Conservation (phyloP, 495 filamentous ascomycete species). For the Melanomma pulvis-pyrius region DNA sequence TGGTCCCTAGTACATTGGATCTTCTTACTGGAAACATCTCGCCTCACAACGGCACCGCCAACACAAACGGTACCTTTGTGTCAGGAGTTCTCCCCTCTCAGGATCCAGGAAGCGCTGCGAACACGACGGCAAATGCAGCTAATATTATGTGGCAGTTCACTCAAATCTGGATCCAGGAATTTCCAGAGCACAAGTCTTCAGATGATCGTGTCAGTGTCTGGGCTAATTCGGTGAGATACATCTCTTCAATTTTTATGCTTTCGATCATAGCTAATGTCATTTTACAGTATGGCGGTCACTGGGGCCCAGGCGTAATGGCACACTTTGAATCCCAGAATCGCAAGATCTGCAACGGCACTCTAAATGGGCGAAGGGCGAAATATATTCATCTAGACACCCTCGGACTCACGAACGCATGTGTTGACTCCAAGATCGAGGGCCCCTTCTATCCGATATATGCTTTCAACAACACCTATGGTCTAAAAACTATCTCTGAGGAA, state of each 20-base stretch:
- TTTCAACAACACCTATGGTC: conserved; percentile 32
- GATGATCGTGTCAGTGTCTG: conserved; percentile 26
- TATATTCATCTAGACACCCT: conserved; percentile 25
- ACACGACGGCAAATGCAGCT: conserved; percentile 22
- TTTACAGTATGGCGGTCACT: conserved; percentile 27
- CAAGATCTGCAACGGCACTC: conserved; percentile 42
- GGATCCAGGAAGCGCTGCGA: conserved; percentile 4
- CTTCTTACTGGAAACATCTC: conserved; percentile 11
- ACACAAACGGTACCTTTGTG: conserved; percentile 39
- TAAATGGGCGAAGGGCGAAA: conserved; percentile 6
- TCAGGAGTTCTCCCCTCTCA: conserved; percentile 34
- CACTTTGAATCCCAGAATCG: conserved; percentile 69
- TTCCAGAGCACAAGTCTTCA: conserved; percentile 19
- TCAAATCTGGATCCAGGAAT: conserved; percentile 26
- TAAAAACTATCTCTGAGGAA: conserved; percentile 42
- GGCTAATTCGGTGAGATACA: conserved; percentile 21
- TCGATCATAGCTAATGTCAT: conserved; percentile 5
- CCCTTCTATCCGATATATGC: conserved; percentile 24
- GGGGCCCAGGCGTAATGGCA: conserved; percentile 12
- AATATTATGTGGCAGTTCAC: conserved; percentile 23
- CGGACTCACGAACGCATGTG: conserved; percentile 24
- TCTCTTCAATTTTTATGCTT: background rate
- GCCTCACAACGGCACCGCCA: conserved; percentile 9
- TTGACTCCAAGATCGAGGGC: conserved; percentile 20
- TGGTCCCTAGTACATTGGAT: conserved; percentile 52